A percentile compares a stretch with the other conserved stretches of the same genome.
Conservation (phyloP, 2,329 filamentous ascomycete species). For the Hansfordia pulvinata region DNA sequence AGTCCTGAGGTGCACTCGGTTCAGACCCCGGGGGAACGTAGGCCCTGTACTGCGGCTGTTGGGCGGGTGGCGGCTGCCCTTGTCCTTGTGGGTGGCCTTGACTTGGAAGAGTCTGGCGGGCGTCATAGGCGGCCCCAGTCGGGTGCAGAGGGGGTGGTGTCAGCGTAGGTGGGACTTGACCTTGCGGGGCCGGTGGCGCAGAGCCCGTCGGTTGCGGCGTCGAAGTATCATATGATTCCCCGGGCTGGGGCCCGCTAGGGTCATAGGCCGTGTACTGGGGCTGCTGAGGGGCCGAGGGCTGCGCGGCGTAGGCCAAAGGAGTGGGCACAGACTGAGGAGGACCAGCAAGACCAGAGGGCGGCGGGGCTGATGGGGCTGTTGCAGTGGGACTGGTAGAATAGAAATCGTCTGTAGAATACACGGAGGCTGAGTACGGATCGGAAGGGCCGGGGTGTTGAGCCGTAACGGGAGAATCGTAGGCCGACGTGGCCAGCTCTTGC, state of each 20-base stretch:
- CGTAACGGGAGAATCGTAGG: slow-evolving; percentile 61
- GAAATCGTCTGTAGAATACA: slow-evolving; percentile 34
- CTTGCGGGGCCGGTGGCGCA: slow-evolving; percentile 27
- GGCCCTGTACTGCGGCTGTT: slow-evolving; percentile 42
- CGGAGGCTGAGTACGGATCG: slow-evolving; percentile 30
- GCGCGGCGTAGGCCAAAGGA: slow-evolving; percentile 10
- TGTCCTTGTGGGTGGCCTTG: no score
- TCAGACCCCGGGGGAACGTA: slow-evolving; percentile 34
- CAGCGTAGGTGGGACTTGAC: slow-evolving; percentile 18
- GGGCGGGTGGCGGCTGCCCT: slow-evolving; percentile 7
- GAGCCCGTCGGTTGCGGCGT: slow-evolving; percentile 20
- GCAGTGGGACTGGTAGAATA: slow-evolving; percentile 15
- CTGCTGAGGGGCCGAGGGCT: slow-evolving; percentile 12
- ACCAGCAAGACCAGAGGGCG: slow-evolving; percentile 9
- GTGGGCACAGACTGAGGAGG: slow-evolving; percentile 11
- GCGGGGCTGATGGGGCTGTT: slow-evolving; percentile 14
- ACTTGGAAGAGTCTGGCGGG: slow-evolving; percentile 35
- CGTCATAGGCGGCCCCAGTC: slow-evolving; percentile 30
- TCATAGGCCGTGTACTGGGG: slow-evolving; percentile 7
- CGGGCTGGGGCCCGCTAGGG: slow-evolving; percentile 14
- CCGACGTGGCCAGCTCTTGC: slow-evolving; percentile 66
- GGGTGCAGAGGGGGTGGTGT: slow-evolving; percentile 30
- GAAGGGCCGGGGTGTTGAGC: slow-evolving; percentile 30
- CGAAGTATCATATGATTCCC: slow-evolving; percentile 16
- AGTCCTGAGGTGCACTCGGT: slow-evolving; percentile 39